phyloP scores from a whole-genome alignment of 148 eudicot genomes.

The Persicaria maculosa region DNA sequence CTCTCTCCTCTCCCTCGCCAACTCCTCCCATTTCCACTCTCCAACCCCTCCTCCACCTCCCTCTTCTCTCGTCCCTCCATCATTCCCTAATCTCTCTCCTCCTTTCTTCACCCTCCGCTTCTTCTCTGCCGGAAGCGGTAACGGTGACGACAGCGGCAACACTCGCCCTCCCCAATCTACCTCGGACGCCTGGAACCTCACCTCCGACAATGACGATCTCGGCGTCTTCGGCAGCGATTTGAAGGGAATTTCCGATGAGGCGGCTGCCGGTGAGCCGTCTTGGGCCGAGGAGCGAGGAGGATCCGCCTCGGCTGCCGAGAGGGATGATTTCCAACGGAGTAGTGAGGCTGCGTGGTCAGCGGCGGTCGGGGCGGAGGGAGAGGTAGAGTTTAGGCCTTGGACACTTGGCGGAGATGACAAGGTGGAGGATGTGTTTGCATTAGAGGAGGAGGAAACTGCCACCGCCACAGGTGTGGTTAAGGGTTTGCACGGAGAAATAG shows the following conservation, averaged over 20 bases:
- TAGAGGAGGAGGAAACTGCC: constrained; percentile 12
- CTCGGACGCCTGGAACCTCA: constrained; percentile 46
- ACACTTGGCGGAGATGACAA: constrained; percentile 26
- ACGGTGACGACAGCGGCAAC: constrained; percentile 16
- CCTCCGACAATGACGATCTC: constrained; percentile 28
- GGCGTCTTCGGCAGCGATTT: constrained; percentile 30
- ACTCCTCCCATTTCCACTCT: constrained; percentile 9
- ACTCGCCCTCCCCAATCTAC: constrained; percentile 18
- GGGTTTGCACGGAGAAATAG: constrained; percentile 13
- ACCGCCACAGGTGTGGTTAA: neutral
- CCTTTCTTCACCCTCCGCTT: constrained; percentile 18
- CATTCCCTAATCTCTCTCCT: neutral
- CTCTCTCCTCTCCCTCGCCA: constrained; percentile 11
- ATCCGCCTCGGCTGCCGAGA: neutral
- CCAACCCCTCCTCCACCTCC: constrained; percentile 4
- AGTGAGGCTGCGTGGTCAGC: constrained; percentile 17
- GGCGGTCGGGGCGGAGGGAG: constrained; percentile 20
- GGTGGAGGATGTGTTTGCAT: constrained; percentile 32
- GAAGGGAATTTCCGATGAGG: neutral
- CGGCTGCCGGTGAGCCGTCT: constrained; percentile 1
- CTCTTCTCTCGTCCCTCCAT: neutral
- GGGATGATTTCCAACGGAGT: constrained; percentile 25
- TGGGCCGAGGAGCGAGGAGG: constrained; percentile 11
- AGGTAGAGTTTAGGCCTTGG: constrained; percentile 28
- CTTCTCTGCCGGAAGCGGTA: constrained; percentile 37